Conservation (phyloP, 2,329 filamentous ascomycete species). For the Cytospora schulzeri region DNA sequence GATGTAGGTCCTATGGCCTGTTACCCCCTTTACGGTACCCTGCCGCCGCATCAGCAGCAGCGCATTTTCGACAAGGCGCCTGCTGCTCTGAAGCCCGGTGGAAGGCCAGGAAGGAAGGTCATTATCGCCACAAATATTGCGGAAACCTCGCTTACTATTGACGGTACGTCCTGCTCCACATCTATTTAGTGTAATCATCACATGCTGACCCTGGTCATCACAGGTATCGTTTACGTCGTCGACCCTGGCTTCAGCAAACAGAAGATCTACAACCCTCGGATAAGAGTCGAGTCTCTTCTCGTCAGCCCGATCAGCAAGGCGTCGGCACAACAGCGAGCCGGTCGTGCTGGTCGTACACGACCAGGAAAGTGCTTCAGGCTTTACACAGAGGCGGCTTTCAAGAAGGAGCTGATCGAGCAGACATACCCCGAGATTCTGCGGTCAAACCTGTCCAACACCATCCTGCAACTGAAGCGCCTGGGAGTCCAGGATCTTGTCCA, state of each 20-base stretch:
- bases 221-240: constrained; percentile 90
- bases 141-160: constrained; percentile 95
- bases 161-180: constrained; percentile 57
- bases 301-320: constrained; percentile 98
- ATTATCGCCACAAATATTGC: constrained; percentile 98
- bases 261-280: constrained; percentile 97
- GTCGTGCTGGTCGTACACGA: constrained; percentile 97
- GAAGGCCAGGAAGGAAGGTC: constrained; percentile 86
- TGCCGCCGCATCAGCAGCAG: constrained; percentile 92
- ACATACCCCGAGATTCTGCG: constrained; percentile 95
- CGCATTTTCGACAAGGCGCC: constrained; percentile 92
- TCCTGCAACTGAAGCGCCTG: constrained; percentile 95
- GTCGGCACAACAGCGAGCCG: constrained; percentile 93
- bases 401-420: constrained; percentile 96
- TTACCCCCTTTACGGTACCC: constrained; percentile 90
- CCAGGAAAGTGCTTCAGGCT: constrained; percentile 98
- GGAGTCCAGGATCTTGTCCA: constrained; percentile 94
- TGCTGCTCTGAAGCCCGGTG: constrained; percentile 69
- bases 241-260: constrained; percentile 99
- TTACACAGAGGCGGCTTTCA: constrained; percentile 94
- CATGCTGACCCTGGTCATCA: background rate
- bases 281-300: constrained; percentile 93
- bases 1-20: constrained; percentile 87
- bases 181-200: background rate
- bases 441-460: constrained; percentile 92